Evolutionary conservation across 192 early-diverging fungal genomes (phyloP).

Genomic region (Linnemannia exigua): DNA sequence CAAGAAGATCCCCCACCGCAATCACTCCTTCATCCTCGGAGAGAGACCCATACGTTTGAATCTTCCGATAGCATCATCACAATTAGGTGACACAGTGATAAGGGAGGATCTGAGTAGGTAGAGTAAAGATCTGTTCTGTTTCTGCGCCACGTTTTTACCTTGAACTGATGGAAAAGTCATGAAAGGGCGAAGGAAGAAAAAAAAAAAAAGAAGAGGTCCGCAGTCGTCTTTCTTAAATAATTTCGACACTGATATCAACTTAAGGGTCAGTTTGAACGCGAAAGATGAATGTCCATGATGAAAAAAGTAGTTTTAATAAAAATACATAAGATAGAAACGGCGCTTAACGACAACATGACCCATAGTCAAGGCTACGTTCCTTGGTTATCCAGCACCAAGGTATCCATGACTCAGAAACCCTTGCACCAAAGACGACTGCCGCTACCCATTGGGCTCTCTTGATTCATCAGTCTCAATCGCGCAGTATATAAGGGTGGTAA

Average conservation of each 20-base stretch:
- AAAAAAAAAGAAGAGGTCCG: background rate
- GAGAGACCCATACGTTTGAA: background rate
- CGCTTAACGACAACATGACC: no score
- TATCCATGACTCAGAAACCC: no score
- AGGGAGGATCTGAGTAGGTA: no score
- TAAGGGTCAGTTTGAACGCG: background rate
- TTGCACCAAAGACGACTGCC: no score
- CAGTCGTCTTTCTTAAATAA: background rate
- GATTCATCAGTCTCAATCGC: no score
- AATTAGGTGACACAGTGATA: background rate
- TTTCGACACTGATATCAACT: background rate
- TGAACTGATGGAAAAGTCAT: background rate
- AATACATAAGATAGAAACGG: background rate
- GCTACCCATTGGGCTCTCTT: no score
- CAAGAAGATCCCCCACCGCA: no score
- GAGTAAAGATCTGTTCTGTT: no score
- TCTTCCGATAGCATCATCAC: background rate
- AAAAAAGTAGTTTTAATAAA: background rate
- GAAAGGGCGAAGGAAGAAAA: background rate
- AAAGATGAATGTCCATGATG: background rate
- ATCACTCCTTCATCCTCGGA: background rate
- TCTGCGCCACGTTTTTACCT: background rate
- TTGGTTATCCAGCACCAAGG: no score
- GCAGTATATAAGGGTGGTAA: no score
- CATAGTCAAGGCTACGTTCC: no score